Evolutionary conservation across 1,139 yeast genomes (phyloP).

Genomic region (Suhomyces anneliseae): DNA sequence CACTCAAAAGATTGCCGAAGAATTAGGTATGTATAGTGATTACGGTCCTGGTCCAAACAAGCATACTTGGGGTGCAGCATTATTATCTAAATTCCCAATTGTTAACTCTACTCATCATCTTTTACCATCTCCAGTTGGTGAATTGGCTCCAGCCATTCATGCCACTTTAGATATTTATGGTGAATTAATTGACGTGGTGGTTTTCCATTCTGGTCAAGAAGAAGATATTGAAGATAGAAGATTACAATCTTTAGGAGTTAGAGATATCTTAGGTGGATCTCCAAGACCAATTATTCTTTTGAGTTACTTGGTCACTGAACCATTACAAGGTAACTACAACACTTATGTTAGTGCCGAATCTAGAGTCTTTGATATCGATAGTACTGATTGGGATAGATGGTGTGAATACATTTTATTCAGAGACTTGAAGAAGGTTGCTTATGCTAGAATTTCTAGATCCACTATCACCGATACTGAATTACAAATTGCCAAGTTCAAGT

Average conservation of each 20-base stretch:
- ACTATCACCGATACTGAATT: constrained; percentile 96
- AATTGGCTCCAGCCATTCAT: constrained; percentile 95
- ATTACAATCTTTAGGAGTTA: constrained; percentile 74
- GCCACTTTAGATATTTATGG: constrained; percentile 94
- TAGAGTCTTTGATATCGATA: constrained; percentile 91
- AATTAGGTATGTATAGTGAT: constrained; percentile 90
- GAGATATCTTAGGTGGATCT: constrained; percentile 77
- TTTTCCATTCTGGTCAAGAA: constrained; percentile 97
- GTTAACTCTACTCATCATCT: constrained; percentile 85
- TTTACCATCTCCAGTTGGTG: constrained; percentile 94
- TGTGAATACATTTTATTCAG: constrained; percentile 93
- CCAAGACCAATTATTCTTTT: constrained; percentile 76
- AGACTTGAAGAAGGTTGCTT: constrained; percentile 82
- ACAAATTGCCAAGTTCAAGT: constrained; percentile 89
- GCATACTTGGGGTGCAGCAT: constrained; percentile 97
- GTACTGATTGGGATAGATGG: constrained; percentile 97
- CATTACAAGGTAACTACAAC: constrained; percentile 85
- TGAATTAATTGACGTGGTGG: constrained; percentile 82
- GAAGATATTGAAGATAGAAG: constrained; percentile 94
- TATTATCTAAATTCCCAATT: constrained; percentile 92
- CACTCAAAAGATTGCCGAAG: constrained; percentile 90
- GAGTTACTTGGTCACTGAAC: constrained; percentile 87
- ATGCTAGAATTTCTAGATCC: constrained; percentile 90
- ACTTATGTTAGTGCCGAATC: constrained; percentile 82
- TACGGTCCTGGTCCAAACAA: constrained; percentile 98